Base-by-base conservation (phyloP, 2,329 filamentous ascomycete genomes). In the Onygenales sp. region DNA sequence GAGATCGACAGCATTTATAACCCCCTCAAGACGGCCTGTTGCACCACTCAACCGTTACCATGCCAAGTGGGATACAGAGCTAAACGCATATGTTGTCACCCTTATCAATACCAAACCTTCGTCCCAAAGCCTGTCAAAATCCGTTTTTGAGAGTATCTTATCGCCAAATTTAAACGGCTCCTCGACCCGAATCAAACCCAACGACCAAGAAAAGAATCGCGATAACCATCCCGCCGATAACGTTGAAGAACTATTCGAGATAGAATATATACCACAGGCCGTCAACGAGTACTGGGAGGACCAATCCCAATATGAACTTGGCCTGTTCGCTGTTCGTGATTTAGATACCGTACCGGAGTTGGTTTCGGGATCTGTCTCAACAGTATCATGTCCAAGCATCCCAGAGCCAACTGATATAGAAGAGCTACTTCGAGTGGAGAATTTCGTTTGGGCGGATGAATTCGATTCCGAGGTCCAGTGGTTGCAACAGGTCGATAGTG, bases 301-400 rank as follows among this genome's bases (percentile, higher is more conserved):
- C 14, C 43, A 56, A 17, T 43, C 38, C 52, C 54, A 51, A 17
- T 56, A 54, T 27, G 51, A 54, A 9, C 38, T 56, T 11, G 54
- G 48, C 11, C 38, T 56, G 17, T 54, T 50, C 39, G 52, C 54
- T 8, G 51, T 53, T 11, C 31, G 45, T 36, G 44, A 51, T 14
- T 10, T 50, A 4, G 54, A 46, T 27, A 43, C 44, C 17, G 43
- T 38, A 14, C 39, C 39, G 31, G 17, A 45, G 32, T 49, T 17
- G 32, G 46, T 49, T 14, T 38, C 11, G 8, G 33, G 17, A 27
- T 27, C 21, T 39, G 14, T 7, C 2, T 13, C 13, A 27, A 49
- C 10, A 6, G 7, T 35, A 33, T 35, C 44, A 13, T n/a, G n/a
- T 46, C n/a, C 44, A 9, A n/a, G 7, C 10, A 32, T 33, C 35